Conservation (phyloP, 129 eudicot genomes). For the Arctium lappa region DNA sequence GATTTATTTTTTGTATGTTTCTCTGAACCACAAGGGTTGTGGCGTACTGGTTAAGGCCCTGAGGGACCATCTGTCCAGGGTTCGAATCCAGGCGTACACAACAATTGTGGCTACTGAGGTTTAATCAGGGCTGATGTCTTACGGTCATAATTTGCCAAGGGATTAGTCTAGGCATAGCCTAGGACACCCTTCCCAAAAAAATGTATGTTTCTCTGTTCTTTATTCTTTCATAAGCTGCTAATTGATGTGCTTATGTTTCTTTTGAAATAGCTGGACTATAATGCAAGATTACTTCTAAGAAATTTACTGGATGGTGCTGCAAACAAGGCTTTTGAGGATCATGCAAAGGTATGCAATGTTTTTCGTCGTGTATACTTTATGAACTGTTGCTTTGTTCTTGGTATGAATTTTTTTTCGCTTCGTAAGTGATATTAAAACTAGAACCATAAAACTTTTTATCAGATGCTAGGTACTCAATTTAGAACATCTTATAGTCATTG, state of each 20-base stretch:
- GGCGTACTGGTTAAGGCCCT: too few species aligned
- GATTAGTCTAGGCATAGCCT: too few species aligned
- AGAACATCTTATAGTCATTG: constrained; percentile 20
- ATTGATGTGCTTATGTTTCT: not conserved
- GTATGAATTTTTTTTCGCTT: not conserved
- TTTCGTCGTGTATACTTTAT: not conserved
- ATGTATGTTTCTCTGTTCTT: not conserved
- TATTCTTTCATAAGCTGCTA: not conserved
- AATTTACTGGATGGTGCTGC: constrained; percentile 39
- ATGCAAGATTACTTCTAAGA: constrained; percentile 32
- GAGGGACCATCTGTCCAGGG: too few species aligned
- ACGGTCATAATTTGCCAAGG: too few species aligned
- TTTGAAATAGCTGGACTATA: constrained; percentile 32
- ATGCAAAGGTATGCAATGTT: constrained; percentile 31
- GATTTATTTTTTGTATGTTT: not conserved
- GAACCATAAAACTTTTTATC: constrained; percentile 5
- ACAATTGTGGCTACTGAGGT: too few species aligned
- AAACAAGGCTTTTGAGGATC: constrained; percentile 23
- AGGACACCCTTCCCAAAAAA: too few species aligned
- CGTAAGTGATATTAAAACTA: not conserved
- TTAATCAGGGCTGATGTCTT: too few species aligned
- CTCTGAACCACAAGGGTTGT: too few species aligned
- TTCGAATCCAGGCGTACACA: too few species aligned
- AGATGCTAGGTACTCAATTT: constrained; percentile 30
- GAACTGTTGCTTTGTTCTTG: not conserved